phyloP scores from a whole-genome alignment of 768 basidiomycete genomes.

The Tubosaeta sp. region DNA sequence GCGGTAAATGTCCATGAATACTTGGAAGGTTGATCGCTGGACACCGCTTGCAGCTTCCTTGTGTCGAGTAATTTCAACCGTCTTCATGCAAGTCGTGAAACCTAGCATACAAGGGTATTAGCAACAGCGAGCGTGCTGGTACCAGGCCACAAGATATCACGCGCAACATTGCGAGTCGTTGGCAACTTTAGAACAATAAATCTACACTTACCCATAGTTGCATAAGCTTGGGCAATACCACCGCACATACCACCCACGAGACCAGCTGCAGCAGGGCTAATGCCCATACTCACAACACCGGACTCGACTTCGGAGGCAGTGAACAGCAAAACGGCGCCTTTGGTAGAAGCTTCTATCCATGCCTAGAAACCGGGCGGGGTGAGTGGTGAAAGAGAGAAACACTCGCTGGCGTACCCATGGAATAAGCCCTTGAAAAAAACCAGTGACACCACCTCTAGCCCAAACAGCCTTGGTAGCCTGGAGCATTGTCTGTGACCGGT shows the following conservation, averaged over 20 bases:
- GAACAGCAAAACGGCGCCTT: slow-evolving; percentile 94
- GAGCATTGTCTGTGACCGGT: slow-evolving; percentile 86
- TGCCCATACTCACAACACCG: slow-evolving; percentile 54
- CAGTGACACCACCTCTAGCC: slow-evolving; percentile 82
- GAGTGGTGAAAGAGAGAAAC: neutral
- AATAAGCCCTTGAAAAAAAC: slow-evolving; percentile 97
- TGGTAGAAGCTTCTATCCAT: slow-evolving; percentile 99
- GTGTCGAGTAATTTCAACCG: slow-evolving; percentile 93
- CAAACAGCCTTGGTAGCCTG: slow-evolving; percentile 84
- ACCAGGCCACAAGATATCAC: neutral
- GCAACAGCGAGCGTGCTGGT: neutral
- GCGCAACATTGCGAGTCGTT: neutral
- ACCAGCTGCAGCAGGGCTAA: slow-evolving; percentile 79
- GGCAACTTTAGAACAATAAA: neutral
- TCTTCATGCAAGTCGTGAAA: slow-evolving; percentile 99
- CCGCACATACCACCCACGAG: slow-evolving; percentile 97
- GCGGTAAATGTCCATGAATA: slow-evolving; percentile 93
- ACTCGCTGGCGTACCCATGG: slow-evolving; percentile 73
- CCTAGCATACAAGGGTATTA: slow-evolving; percentile 43
- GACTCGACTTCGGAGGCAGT: slow-evolving; percentile 93
- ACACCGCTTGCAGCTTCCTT: slow-evolving; percentile 84
- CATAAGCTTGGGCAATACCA: slow-evolving; percentile 96
- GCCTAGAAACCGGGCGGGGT: slow-evolving; percentile 48
- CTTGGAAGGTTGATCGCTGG: slow-evolving; percentile 89
- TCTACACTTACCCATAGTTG: slow-evolving; percentile 89